phyloP scores from a whole-genome alignment of 192 early-diverging fungal species.

The Coemansia sp. region DNA sequence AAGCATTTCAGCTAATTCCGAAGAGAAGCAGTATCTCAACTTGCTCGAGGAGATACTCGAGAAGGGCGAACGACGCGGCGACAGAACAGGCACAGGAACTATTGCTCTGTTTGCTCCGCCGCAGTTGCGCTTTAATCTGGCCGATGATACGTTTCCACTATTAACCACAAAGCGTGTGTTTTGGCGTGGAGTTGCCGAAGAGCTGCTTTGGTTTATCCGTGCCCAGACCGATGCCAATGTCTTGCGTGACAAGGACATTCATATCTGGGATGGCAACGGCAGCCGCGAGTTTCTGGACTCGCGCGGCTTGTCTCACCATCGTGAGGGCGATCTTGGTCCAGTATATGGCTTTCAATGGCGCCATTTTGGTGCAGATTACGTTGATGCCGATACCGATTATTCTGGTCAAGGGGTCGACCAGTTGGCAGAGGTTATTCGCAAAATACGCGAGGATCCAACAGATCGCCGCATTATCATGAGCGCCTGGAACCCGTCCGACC shows the following conservation, averaged over 20 bases:
- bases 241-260: slow-evolving; percentile 71
- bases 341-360: slow-evolving; percentile 99
- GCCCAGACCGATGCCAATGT: slow-evolving; percentile 81
- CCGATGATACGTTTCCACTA: slow-evolving; percentile 75
- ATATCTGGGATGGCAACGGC: slow-evolving; percentile 91
- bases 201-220: slow-evolving; percentile 93
- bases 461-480: slow-evolving; percentile 91
- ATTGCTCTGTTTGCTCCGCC: slow-evolving; percentile 82
- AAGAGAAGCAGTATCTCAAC: slow-evolving; percentile 87
- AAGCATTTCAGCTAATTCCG: slow-evolving; percentile 22
- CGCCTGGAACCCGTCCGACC: slow-evolving; percentile 97
- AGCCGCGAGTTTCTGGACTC: slow-evolving; percentile 86
- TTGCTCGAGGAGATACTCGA: slow-evolving; percentile 72
- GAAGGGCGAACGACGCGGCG: slow-evolving; percentile 69
- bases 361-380: slow-evolving; percentile 94
- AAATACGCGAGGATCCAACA: slow-evolving; percentile 79
- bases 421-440: slow-evolving; percentile 78
- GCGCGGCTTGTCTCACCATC: slow-evolving; percentile 68
- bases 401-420: slow-evolving; percentile 92
- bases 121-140: slow-evolving; percentile 79
- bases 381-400: slow-evolving; percentile 81
- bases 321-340: slow-evolving; percentile 88
- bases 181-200: slow-evolving; percentile 86
- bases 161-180: slow-evolving; percentile 96
- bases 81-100: slow-evolving; percentile 90